These are phyloP conservation scores for Gastrolobium bilobum DNA, from an alignment of 306 rosid genomes.

Conservation along the genomic window DNA sequence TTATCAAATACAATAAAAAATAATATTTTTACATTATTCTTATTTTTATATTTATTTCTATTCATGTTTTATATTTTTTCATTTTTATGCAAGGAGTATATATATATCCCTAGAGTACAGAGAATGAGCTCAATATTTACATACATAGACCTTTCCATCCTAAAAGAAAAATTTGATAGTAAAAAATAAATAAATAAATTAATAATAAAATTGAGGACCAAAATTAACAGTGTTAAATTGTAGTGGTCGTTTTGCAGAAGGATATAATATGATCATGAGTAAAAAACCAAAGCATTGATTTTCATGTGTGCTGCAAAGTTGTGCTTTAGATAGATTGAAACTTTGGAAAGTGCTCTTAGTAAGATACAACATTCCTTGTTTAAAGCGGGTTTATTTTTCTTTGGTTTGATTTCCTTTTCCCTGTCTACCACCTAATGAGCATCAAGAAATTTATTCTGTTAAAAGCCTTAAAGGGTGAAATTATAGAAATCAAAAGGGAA, in stretches of 20 bases:
- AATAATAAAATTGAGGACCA: no score
- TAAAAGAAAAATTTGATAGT: no score
- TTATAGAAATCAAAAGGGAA: slow-evolving; percentile 51
- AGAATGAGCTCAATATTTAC: no score
- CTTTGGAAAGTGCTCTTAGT: slow-evolving; percentile 40
- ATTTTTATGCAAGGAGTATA: no score
- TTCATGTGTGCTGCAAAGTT: background rate
- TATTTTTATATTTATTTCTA: no score
- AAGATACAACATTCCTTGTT: slow-evolving; percentile 32
- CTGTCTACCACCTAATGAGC: slow-evolving; percentile 61
- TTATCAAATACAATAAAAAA: no score
- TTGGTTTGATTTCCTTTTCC: slow-evolving; percentile 35
- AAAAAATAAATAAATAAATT: no score
- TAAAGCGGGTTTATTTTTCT: slow-evolving; percentile 45
- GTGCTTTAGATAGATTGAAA: slow-evolving; percentile 27
- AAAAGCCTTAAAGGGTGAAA: slow-evolving; percentile 55
- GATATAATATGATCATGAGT: slow-evolving; percentile 25
- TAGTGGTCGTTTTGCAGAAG: slow-evolving; percentile 22
- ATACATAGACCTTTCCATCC: no score
- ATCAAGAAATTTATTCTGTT: slow-evolving; percentile 49
- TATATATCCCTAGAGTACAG: no score
- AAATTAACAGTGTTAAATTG: background rate
- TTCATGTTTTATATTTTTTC: no score
- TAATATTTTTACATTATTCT: no score
- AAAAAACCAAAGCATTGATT: slow-evolving; percentile 44